Evolutionary conservation across 129 eudicot species (phyloP).

Genomic region (Tagetes patula): DNA sequence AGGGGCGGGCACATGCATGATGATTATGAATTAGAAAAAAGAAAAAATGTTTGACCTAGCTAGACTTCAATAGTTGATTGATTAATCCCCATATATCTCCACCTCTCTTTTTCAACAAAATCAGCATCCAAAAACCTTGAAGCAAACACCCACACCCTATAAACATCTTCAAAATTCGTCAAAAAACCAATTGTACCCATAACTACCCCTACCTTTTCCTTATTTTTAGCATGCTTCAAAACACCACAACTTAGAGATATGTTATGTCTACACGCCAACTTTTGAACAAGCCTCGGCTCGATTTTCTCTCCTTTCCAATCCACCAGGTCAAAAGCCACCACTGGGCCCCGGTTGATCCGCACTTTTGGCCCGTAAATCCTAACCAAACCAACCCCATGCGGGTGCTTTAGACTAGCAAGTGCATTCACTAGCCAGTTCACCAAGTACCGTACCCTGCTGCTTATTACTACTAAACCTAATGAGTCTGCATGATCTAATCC

Average conservation of each 20-base stretch:
- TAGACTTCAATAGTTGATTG: constrained; percentile 72
- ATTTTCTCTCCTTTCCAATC: constrained; percentile 84
- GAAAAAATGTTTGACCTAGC: constrained; percentile 26
- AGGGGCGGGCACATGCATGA: neutral
- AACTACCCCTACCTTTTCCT: constrained; percentile 43
- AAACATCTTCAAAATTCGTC: constrained; percentile 74
- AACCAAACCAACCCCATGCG: constrained; percentile 56
- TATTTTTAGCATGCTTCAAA: constrained; percentile 30
- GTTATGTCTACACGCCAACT: constrained; percentile 62
- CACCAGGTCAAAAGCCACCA: constrained; percentile 66
- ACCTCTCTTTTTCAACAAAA: constrained; percentile 88
- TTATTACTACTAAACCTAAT: constrained; percentile 63
- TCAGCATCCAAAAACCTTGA: constrained; percentile 87
- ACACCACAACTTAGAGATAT: constrained; percentile 53
- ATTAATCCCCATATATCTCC: constrained; percentile 92
- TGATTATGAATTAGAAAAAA: constrained; percentile 17
- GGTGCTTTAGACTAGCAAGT: constrained; percentile 53
- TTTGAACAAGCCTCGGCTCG: constrained; percentile 73
- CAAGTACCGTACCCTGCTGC: constrained; percentile 57
- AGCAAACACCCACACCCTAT: constrained; percentile 70
- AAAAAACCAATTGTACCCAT: constrained; percentile 64
- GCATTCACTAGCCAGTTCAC: constrained; percentile 85
- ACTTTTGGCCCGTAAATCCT: constrained; percentile 73
- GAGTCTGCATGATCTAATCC: constrained; percentile 78
- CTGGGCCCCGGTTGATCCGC: constrained; percentile 62